A percentile compares a stretch with the other conserved stretches of the same genome.
Evolutionary conservation across 441 rosid genomes (phyloP).

Genomic region (Bocquillonia castaneifolia): DNA sequence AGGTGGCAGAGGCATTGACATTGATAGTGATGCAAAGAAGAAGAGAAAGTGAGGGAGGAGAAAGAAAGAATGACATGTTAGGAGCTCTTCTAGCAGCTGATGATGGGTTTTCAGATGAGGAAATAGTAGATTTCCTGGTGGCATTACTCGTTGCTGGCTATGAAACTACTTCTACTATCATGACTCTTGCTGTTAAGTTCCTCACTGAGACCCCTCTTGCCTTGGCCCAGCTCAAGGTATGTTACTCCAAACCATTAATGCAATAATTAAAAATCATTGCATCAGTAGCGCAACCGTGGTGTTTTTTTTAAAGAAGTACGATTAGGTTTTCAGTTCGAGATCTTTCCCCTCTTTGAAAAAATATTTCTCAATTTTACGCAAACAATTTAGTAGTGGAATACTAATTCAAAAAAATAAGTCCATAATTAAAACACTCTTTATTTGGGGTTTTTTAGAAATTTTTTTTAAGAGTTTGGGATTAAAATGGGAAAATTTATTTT

Average conservation of each 20-base stretch:
- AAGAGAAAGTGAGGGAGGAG: conserved; percentile 41
- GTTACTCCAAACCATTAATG: too few species aligned
- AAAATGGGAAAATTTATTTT: not conserved
- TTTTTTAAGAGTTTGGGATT: too few species aligned
- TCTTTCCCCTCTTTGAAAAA: too few species aligned
- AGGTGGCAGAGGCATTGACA: conserved; percentile 89
- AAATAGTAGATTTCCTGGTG: conserved; percentile 82
- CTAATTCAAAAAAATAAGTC: too few species aligned
- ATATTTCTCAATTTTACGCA: too few species aligned
- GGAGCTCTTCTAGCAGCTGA: conserved; percentile 71
- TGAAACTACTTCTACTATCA: conserved; percentile 87
- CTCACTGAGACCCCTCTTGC: conserved; percentile 89
- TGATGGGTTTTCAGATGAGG: conserved; percentile 67
- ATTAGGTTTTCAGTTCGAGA: too few species aligned
- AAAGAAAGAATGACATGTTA: conserved; percentile 66
- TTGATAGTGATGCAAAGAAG: conserved; percentile 72
- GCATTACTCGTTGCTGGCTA: conserved; percentile 90
- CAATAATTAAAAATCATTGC: too few species aligned
- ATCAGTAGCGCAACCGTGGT: too few species aligned
- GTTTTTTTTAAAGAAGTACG: too few species aligned
- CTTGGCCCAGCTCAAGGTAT: conserved; percentile 78
- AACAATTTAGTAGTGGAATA: too few species aligned
- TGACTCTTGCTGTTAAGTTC: conserved; percentile 96
- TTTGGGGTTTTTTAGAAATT: too few species aligned
- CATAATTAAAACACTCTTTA: too few species aligned